phyloP scores from a whole-genome alignment of 805 yeast species.

The Naumovozyma dairenensis region DNA sequence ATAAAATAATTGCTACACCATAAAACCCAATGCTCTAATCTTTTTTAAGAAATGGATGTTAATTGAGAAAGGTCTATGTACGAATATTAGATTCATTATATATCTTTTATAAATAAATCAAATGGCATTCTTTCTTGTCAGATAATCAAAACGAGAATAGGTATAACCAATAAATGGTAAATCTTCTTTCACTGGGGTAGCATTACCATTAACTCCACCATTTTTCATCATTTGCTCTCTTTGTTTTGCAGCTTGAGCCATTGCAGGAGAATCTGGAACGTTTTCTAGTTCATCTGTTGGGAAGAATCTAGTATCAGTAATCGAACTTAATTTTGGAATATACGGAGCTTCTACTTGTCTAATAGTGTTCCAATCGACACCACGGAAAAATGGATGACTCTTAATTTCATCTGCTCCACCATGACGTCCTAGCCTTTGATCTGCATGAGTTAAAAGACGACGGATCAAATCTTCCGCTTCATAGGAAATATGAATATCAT shows the following conservation, averaged over 20 bases:
- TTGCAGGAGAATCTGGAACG: constrained; percentile 82
- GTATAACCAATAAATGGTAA: constrained; percentile 97
- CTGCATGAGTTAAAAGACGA: constrained; percentile 65
- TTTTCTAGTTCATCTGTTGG: constrained; percentile 95
- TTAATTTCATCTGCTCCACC: constrained; percentile 92
- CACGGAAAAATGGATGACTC: constrained; percentile 84
- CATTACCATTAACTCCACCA: constrained; percentile 35
- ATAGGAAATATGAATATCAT: constrained; percentile 78
- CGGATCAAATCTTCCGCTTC: constrained; percentile 84
- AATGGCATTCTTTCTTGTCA: constrained; percentile 60
- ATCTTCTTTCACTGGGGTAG: constrained; percentile 49
- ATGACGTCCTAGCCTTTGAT: constrained; percentile 70
- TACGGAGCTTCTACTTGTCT: constrained; percentile 87
- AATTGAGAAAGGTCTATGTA: no score
- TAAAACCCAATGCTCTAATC: no score
- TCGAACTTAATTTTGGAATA: constrained; percentile 80
- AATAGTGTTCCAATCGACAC: constrained; percentile 91
- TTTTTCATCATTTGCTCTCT: constrained; percentile 42
- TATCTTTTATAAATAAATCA: constrained; percentile 8
- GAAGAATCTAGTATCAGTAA: constrained; percentile 95
- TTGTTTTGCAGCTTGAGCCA: constrained; percentile 56
- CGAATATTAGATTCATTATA: neutral
- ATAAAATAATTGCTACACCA: neutral
- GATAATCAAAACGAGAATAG: constrained; percentile 85
- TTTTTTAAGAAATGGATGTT: no score